Evolutionary conservation across 495 filamentous ascomycete genomes (phyloP), one percentile per base, ranked within the genome.

Genomic region (Jackrogersella minutella): DNA sequence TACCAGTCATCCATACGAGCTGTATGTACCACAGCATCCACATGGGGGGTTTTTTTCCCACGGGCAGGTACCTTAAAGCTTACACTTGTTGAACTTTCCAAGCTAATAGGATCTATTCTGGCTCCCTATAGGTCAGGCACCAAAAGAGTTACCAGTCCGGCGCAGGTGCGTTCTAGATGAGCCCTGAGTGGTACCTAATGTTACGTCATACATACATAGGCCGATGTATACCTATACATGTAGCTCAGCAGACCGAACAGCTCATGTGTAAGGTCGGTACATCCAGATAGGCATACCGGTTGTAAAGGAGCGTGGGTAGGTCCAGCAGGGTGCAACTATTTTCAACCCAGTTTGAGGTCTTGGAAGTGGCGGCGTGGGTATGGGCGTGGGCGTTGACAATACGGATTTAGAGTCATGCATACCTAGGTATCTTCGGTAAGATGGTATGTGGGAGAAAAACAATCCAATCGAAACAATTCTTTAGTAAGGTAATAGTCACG

Each of bases 191-290:
- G n/a, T n/a, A 49, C 40, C 40, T 31, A 36, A 53, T 9, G 46
- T 68, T 68, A 63, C 65, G 65, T 68, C 65, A 68, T 63, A 24
- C 54, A 59, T 63, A n/a, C 4, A 47, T 36, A 43, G 37, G n/a
- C n/a, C n/a, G n/a, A n/a, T n/a, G n/a, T n/a, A n/a, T n/a, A n/a
- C n/a, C n/a, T n/a, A n/a, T n/a, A 50, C 63, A 8, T 14, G 17
- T 14, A 44, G 17, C 55, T 55, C 34, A 3, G 16, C 36, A 34
- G 63, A 51, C 64, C 58, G 57, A 62, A 46, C 8, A 24, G 34
- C 41, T 51, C 51, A 41, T 44, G 21, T 51, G 26, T 39, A 11
- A 30, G 21, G 22, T 52, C 44, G 57, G 64, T 31, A 51, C 44
- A 26, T 52, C 50, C 57, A 52, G 26, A 62, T 55, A 62, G 58